Evolutionary conservation across 495 filamentous ascomycete species (phyloP), one percentile per base, ranked within the genome.

Genomic region (Cryomyces minteri): DNA sequence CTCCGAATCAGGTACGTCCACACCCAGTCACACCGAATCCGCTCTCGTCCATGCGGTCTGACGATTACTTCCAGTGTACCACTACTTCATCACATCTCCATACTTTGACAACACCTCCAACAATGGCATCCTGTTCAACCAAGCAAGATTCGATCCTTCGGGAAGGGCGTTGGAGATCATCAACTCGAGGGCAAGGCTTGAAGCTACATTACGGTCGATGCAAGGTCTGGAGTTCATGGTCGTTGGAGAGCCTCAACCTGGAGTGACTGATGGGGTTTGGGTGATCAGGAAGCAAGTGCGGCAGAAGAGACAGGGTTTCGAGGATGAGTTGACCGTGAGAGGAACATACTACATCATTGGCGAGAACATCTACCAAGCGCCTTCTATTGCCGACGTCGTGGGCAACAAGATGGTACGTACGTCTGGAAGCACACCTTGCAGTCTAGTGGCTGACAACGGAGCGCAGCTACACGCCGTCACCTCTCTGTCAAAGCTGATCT

Each of bases 31-130:
- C 18, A 38, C 9, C 34, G 34, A 10, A 38, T 14, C 12, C 34
- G 12, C 34, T 38, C 34, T 38, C 3, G 9, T 38, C 3, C 12
- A 38, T 9, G 1, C 9, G 34, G 34, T n/a, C 34, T 38, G 34
- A 38, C 12, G 12, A 9, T 1, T 25, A 25, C 9, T 38, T 38
- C 9, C 12, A 68, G 78, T 95, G 31, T 80, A 92, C 41, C 85
- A 79, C 62, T 98, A 98, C 62, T 95, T 98, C 58, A 73, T 77
- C 41, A 64, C 80, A 50, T 94, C 85, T 3, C 84, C 86, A 0
- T 98, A 94, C 68, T 96, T 83, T 61, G 90, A 98, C 55, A 67
- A 65, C 28, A 86, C 78, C 6, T 87, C 84, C 32, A 95, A 94
- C 63, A 96, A 96, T 60, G 77, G 76, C 47, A 72, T 79, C 5